Evolutionary conservation across 495 filamentous ascomycete species (phyloP).

Genomic region (Saxispiralis lemnorum): DNA sequence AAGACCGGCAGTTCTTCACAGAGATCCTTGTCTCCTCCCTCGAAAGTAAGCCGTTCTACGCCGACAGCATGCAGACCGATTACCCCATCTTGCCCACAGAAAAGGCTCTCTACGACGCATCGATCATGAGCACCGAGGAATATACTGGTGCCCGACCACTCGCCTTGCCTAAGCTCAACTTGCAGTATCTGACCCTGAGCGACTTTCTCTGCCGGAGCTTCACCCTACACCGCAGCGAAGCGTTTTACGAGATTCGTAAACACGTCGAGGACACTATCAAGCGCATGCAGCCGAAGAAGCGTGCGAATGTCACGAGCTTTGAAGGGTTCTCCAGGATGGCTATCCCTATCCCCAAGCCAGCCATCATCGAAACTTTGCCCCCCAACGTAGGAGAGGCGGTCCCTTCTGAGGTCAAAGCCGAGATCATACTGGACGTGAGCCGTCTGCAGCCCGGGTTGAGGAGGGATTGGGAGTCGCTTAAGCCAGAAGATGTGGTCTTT

Average conservation of each 20-base stretch:
- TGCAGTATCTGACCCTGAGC: conserved; percentile 87
- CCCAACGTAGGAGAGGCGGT: conserved; percentile 68
- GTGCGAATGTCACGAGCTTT: conserved; percentile 44
- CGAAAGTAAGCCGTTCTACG: conserved; percentile 66
- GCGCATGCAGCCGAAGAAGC: conserved; percentile 43
- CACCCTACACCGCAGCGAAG: conserved; percentile 71
- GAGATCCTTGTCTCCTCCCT: conserved; percentile 64
- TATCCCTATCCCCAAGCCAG: conserved; percentile 66
- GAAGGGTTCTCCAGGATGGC: conserved; percentile 85
- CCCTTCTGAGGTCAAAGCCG: conserved; percentile 71
- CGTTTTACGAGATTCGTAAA: conserved; percentile 85
- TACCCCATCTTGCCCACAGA: conserved; percentile 65
- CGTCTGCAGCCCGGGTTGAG: conserved; percentile 55
- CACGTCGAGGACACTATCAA: conserved; percentile 71
- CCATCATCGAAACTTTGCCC: conserved; percentile 72
- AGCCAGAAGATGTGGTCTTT: conserved; percentile 79
- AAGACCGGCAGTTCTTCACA: conserved; percentile 49
- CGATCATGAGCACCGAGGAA: conserved; percentile 66
- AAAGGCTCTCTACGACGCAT: conserved; percentile 57
- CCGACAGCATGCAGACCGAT: conserved; percentile 54
- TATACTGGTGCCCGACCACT: conserved; percentile 82
- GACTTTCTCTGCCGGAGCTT: conserved; percentile 93
- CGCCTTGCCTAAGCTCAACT: conserved; percentile 82
- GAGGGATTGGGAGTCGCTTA: conserved; percentile 79
- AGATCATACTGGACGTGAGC: conserved; percentile 75